phyloP scores from a whole-genome alignment of 306 rosid species.

The Quercus suber region DNA sequence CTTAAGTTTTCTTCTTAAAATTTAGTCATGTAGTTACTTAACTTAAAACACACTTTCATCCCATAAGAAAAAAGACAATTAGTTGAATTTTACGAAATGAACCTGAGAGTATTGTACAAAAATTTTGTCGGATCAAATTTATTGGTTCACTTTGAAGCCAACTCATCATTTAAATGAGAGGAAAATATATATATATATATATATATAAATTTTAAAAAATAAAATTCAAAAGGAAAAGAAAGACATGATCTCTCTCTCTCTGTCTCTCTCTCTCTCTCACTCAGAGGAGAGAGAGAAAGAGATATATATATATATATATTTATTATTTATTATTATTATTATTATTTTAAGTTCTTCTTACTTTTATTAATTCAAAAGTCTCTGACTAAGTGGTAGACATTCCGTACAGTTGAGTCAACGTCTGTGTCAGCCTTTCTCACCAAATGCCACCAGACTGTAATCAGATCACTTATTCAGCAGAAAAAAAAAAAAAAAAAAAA shows the following conservation, averaged over 20 bases:
- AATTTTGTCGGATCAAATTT: rapidly evolving
- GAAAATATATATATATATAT: neutral
- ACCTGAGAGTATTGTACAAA: no score
- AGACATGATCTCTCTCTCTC: neutral
- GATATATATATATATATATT: no score
- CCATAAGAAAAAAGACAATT: no score
- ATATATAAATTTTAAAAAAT: neutral
- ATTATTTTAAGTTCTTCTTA: neutral
- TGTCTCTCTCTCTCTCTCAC: no score
- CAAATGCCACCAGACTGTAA: conserved; percentile 25
- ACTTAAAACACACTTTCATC: no score
- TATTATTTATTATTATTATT: neutral
- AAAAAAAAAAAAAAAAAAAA: no score
- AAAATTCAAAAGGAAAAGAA: no score
- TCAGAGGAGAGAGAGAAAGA: no score
- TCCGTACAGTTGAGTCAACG: conserved; percentile 47
- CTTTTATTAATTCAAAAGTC: neutral
- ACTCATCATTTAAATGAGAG: neutral
- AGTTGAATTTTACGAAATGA: no score
- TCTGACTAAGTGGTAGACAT: conserved; percentile 22
- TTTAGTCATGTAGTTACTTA: rapidly evolving
- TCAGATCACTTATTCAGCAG: conserved; percentile 1
- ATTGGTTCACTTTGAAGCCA: no score
- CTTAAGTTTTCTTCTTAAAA: rapidly evolving
- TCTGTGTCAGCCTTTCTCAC: conserved; percentile 46